These are phyloP conservation scores for Magnaporthiopsis rhizophila DNA, from an alignment of 2,329 filamentous ascomycete species.

Conservation along the genomic window DNA sequence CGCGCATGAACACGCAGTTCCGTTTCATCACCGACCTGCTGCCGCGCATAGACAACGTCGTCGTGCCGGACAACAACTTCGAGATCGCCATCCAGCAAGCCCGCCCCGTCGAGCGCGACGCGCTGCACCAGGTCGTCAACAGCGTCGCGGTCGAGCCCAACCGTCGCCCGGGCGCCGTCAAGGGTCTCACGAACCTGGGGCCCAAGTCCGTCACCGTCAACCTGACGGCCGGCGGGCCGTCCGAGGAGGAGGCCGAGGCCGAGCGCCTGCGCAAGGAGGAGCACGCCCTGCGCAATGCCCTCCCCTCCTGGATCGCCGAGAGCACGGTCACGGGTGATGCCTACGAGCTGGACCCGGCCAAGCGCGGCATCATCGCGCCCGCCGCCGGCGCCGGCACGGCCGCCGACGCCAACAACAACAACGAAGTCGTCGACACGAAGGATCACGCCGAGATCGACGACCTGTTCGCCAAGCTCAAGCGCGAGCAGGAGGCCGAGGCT, in stretches of 20 bases:
- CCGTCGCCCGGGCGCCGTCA: constrained; percentile 58
- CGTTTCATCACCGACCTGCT: constrained; percentile 70
- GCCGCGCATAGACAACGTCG: constrained; percentile 65
- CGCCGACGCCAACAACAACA: constrained; percentile 23
- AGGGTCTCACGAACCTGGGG: constrained; percentile 57
- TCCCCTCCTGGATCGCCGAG: constrained; percentile 64
- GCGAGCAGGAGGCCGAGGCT: constrained; percentile 38
- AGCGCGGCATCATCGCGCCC: constrained; percentile 20
- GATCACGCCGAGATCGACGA: constrained; percentile 54
- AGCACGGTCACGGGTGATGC: constrained; percentile 60
- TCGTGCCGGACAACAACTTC: constrained; percentile 68
- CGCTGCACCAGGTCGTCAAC: constrained; percentile 55
- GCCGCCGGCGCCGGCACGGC: constrained; percentile 22
- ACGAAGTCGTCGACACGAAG: constrained; percentile 34
- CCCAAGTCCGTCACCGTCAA: constrained; percentile 63
- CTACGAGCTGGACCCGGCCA: constrained; percentile 34
- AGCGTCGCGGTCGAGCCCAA: constrained; percentile 50
- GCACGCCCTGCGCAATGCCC: constrained; percentile 58
- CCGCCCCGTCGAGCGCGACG: constrained; percentile 57
- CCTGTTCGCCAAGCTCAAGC: constrained; percentile 59
- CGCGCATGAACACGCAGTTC: constrained; percentile 69
- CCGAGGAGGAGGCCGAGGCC: constrained; percentile 58
- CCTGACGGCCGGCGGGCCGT: constrained; percentile 57
- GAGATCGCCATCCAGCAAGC: constrained; percentile 58
- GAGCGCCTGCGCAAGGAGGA: constrained; percentile 59